A percentile compares a stretch with the other conserved stretches of the same genome.
Conservation (phyloP, 192 early-diverging fungal species). For the Backusella psychrophila region DNA sequence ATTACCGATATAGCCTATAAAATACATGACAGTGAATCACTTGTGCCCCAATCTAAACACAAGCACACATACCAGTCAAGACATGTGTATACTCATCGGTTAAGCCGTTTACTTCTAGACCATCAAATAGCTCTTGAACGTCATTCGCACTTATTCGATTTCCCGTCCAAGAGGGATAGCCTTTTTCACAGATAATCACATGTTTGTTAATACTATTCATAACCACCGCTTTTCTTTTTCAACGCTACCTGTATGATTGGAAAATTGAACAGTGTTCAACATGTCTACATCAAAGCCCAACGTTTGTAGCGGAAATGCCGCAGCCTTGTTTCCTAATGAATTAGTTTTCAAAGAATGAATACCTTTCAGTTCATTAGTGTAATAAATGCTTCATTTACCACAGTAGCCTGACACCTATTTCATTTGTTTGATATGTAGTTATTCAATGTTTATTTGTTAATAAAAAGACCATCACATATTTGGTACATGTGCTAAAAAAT, state of each 20-base stretch:
- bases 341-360: conserved; percentile 38
- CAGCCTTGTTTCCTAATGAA: conserved; percentile 83
- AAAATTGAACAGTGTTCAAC: conserved; percentile 91
- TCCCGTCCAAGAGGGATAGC: conserved; percentile 77
- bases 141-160: conserved; percentile 60
- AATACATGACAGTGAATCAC: not conserved
- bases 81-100: conserved; percentile 73
- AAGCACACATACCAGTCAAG: conserved; percentile 58
- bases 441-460: not conserved
- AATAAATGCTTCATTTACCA: conserved; percentile 23
- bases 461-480: not conserved
- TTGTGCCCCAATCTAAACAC: not conserved
- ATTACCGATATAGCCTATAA: conserved; percentile 79
- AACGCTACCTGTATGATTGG: conserved; percentile 79
- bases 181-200: conserved; percentile 27
- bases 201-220: not conserved
- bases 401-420: conserved; percentile 47
- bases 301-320: conserved; percentile 89
- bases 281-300: conserved; percentile 92
- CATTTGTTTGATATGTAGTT: not conserved
- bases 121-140: conserved; percentile 67
- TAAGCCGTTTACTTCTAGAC: conserved; percentile 73
- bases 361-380: not conserved
- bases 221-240: no score
- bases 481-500: not conserved